These are phyloP conservation scores for Diutina ranongensis DNA, from an alignment of 1,139 yeast genomes.

Conservation along the genomic window DNA sequence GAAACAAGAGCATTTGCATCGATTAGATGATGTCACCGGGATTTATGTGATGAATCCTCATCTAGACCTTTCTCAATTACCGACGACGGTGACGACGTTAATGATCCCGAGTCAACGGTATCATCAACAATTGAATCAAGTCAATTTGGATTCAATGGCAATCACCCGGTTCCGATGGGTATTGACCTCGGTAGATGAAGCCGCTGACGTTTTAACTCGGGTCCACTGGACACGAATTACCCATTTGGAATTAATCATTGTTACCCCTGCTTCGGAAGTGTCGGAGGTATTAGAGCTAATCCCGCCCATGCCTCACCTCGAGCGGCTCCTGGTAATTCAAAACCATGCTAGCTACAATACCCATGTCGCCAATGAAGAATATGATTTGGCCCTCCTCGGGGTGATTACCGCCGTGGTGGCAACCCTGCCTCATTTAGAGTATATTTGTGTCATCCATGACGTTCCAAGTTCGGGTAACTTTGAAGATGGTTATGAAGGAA, in stretches of 20 bases:
- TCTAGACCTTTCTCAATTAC: not conserved
- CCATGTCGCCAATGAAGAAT: slow-evolving; percentile 42
- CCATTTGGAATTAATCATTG: not conserved
- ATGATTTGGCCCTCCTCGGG: slow-evolving; percentile 39
- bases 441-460: slow-evolving; percentile 37
- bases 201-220: not conserved
- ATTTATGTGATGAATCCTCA: not conserved
- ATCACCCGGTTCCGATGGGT: slow-evolving; percentile 1
- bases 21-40: not conserved
- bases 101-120: not conserved
- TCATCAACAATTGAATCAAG: not conserved
- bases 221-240: not conserved
- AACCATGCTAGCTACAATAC: slow-evolving; percentile 12
- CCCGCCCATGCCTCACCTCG: not conserved
- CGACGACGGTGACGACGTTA: not conserved
- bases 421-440: slow-evolving; percentile 16
- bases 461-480: slow-evolving; percentile 29
- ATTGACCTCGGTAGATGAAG: not conserved
- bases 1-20: not conserved
- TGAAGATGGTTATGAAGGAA: slow-evolving; percentile 59
- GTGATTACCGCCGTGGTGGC: slow-evolving; percentile 29
- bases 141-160: not conserved
- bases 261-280: not conserved
- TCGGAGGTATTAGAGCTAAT: not conserved
- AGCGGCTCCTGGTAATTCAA: not conserved